Conservation (phyloP, 768 basidiomycete genomes). For the Suillus spraguei region DNA sequence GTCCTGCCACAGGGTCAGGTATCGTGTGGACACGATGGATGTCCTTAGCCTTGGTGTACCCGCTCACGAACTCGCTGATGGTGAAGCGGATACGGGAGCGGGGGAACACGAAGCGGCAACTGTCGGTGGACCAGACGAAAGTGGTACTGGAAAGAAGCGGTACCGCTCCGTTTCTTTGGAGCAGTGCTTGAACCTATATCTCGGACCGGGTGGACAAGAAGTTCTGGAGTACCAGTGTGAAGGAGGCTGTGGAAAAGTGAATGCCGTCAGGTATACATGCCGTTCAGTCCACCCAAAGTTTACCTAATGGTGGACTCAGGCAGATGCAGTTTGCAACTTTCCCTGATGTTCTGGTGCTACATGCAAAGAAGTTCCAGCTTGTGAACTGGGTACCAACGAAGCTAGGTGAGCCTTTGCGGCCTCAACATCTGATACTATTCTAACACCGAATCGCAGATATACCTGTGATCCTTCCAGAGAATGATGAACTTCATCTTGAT, state of each 20-base stretch:
- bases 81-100: slow-evolving; percentile 17
- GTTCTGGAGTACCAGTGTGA: slow-evolving; percentile 83
- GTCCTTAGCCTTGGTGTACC: slow-evolving; percentile 82
- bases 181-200: slow-evolving; percentile 59
- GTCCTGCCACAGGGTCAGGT: slow-evolving; percentile 79
- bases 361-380: slow-evolving; percentile 92
- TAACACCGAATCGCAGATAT: slow-evolving; percentile 59
- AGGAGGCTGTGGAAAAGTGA: slow-evolving; percentile 64
- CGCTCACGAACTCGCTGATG: slow-evolving; percentile 41
- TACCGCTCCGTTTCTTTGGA: slow-evolving; percentile 66
- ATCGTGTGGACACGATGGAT: slow-evolving; percentile 76
- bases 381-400: slow-evolving; percentile 98
- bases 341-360: slow-evolving; percentile 86
- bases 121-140: slow-evolving; percentile 4
- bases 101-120: background rate
- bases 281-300: background rate
- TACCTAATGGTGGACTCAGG: slow-evolving; percentile 40
- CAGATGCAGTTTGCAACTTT: slow-evolving; percentile 80
- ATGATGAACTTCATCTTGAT: slow-evolving; percentile 61
- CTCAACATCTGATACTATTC: background rate
- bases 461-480: slow-evolving; percentile 69
- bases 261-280: slow-evolving; percentile 43
- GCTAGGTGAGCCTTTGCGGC: slow-evolving; percentile 59
- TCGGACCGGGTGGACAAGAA: slow-evolving; percentile 51
- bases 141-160: slow-evolving; percentile 44